phyloP scores from a whole-genome alignment of 352 stramenopile species.

The Phytophthora ramorum region DNA sequence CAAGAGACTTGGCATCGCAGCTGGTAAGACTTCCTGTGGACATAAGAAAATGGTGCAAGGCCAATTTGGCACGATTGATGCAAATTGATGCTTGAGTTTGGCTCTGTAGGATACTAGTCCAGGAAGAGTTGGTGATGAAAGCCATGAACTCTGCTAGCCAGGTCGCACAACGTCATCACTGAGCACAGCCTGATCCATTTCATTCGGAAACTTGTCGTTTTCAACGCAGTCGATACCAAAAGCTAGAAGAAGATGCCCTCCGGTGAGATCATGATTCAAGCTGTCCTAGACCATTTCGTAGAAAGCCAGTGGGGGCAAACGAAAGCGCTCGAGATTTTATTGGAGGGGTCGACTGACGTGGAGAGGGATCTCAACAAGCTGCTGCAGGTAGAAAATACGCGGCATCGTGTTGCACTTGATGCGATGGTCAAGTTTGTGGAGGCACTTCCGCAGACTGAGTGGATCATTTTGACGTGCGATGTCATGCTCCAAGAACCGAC shows the following conservation, averaged over 20 bases:
- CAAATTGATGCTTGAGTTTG: too few relatives aligned
- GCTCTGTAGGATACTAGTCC: too few relatives aligned
- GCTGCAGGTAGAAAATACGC: background rate
- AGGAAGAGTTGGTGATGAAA: too few relatives aligned
- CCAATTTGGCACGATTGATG: too few relatives aligned
- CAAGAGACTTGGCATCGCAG: too few relatives aligned
- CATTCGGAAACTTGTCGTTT: background rate
- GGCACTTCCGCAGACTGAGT: slow-evolving; percentile 4
- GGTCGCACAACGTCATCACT: background rate
- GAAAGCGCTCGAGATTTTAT: slow-evolving; percentile 7
- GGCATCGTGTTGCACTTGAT: slow-evolving; percentile 3
- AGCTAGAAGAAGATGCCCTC: background rate
- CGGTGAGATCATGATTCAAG: slow-evolving; percentile 5
- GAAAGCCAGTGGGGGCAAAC: background rate
- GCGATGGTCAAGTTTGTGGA: slow-evolving; percentile 10
- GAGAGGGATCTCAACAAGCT: slow-evolving; percentile 2
- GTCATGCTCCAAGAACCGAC: slow-evolving; percentile 3
- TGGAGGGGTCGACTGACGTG: background rate
- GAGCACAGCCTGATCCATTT: background rate
- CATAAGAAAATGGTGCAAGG: too few relatives aligned
- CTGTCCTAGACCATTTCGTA: slow-evolving; percentile 1
- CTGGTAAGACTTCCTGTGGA: too few relatives aligned
- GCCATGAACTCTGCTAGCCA: too few relatives aligned
- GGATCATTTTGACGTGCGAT: slow-evolving; percentile 6
- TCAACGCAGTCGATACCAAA: background rate